Evolutionary conservation across 257 asterid species (phyloP).

Genomic region (Solanum corneliomulleri): DNA sequence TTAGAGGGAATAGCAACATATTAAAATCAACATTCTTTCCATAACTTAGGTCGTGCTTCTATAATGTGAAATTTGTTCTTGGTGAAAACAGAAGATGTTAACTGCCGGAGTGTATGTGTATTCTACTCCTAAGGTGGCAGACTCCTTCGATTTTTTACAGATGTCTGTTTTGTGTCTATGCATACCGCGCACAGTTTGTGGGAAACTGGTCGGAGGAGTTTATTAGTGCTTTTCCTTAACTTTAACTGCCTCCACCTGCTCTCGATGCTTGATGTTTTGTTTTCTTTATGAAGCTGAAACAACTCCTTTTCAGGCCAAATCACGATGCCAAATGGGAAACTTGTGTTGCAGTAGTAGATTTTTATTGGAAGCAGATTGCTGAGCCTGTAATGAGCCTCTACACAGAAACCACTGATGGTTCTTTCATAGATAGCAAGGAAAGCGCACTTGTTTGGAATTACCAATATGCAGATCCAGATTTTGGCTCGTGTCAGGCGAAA

Average conservation of each 20-base stretch:
- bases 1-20: neutral
- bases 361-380: constrained; percentile 82
- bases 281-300: neutral
- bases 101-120: neutral
- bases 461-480: constrained; percentile 79
- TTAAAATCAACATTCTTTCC: neutral
- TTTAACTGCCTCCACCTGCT: neutral
- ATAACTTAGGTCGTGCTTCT: neutral
- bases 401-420: constrained; percentile 81
- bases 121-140: neutral
- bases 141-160: neutral
- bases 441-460: constrained; percentile 80
- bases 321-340: constrained; percentile 57
- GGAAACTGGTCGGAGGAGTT: neutral
- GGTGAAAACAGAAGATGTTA: neutral
- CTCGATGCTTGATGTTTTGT: neutral
- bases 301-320: constrained; percentile 35
- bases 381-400: constrained; percentile 77
- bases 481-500: constrained; percentile 75
- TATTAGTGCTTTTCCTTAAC: neutral
- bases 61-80: neutral
- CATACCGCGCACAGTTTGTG: neutral
- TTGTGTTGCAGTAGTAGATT: constrained; percentile 50
- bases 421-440: constrained; percentile 64
- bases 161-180: neutral